Evolutionary conservation across 108 stramenopile genomes (phyloP).

Genomic region (Cyclotella sp.): DNA sequence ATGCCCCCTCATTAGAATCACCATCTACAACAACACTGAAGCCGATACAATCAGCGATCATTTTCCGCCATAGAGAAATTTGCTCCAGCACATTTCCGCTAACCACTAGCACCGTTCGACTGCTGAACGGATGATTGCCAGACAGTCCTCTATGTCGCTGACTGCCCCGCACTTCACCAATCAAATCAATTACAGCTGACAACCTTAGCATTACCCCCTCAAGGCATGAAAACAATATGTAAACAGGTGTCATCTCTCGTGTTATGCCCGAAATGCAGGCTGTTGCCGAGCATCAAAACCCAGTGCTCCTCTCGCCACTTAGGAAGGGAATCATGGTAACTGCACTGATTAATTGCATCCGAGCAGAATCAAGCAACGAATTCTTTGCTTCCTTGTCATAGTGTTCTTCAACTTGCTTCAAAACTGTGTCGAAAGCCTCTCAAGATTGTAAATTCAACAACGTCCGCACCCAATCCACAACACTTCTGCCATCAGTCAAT

Average conservation of each 20-base stretch:
- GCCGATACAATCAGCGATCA: slow-evolving; percentile 75
- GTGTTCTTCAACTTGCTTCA: slow-evolving; percentile 45
- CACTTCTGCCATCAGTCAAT: slow-evolving; percentile 84
- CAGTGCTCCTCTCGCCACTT: slow-evolving; percentile 82
- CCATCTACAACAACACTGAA: slow-evolving; percentile 64
- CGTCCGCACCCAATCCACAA: slow-evolving; percentile 75
- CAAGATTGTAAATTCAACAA: slow-evolving; percentile 60
- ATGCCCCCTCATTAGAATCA: slow-evolving; percentile 71
- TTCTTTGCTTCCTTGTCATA: slow-evolving; percentile 13
- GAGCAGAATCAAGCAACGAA: neutral
- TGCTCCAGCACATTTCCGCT: slow-evolving; percentile 82
- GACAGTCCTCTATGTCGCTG: neutral
- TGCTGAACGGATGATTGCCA: neutral
- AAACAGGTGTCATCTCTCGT: slow-evolving; percentile 65
- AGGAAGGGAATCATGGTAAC: slow-evolving; percentile 74
- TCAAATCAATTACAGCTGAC: slow-evolving; percentile 58
- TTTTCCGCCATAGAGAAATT: slow-evolving; percentile 79
- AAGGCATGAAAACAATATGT: slow-evolving; percentile 68
- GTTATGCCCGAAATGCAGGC: slow-evolving; percentile 77
- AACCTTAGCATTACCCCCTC: slow-evolving; percentile 77
- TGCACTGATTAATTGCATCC: neutral
- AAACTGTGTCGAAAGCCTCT: slow-evolving; percentile 54
- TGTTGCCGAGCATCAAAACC: slow-evolving; percentile 72
- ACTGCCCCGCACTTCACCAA: slow-evolving; percentile 25
- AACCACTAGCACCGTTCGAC: slow-evolving; percentile 47